Base-by-base conservation (phyloP, 768 basidiomycete species). In the Pholiota molesta region DNA sequence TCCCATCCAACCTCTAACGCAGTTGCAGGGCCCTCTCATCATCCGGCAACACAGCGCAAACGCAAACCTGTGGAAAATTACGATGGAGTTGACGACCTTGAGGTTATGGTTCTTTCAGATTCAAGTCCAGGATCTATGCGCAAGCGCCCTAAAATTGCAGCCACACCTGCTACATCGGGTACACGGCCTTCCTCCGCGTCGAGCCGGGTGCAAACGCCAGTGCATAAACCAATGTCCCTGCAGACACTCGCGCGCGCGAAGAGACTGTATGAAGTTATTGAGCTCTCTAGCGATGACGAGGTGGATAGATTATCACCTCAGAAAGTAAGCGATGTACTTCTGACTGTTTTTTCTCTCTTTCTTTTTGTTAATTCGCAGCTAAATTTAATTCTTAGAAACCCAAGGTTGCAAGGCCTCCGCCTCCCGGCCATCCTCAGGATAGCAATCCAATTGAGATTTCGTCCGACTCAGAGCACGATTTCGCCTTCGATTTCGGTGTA, bases 271-370 rank as follows among this genome's bases (percentile, higher is more conserved):
- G 63, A 60, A 42, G 47, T 62, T 16, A 62, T 68, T 7, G 65
- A 66, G 14, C 55, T 66, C 17, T 54, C 59, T 9, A 64, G 67
- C n/a, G 67, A 66, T 23, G 63, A 62, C 14, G 64, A 64, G 13
- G 35, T 58, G n/a, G 26, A 35, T 16, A 5, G 49, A n/a, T 21
- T 56, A 19, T n/a, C 61, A 3, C 33, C 29, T 13, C 57, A 60
- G 16, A 68, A 66, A 57, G 65, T 62, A 29, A 17, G 47, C 29
- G 7, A 7, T 11, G 14, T 6, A 13, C 21, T 40, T 28, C 40
- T 1, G 47, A 19, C 11, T n/a, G 52, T 19, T 51, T 5, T 16
- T 56, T 2, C 28, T 51, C 13, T 51, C 1, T 16, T 56, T 2
- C 28, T 51, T 3, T 26, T 40, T 31, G 33, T 52, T 13, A 2